These are phyloP conservation scores for Paecilomyces dactylethromorphus DNA, from an alignment of 2,329 filamentous ascomycete species.

Conservation along the genomic window DNA sequence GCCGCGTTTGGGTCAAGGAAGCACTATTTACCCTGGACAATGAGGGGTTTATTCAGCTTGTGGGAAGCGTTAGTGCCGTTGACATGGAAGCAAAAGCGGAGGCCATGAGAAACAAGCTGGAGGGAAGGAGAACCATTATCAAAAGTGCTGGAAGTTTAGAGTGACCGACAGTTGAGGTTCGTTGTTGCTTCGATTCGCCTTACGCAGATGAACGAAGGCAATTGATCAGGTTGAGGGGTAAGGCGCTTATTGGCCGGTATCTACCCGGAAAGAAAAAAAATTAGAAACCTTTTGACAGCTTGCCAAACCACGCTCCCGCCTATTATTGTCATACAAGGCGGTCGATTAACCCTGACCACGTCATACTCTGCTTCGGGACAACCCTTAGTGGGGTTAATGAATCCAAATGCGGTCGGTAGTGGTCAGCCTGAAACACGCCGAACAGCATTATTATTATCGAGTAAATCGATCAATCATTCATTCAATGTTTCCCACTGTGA, in stretches of 20 bases:
- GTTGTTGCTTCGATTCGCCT: background rate
- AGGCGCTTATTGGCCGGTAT: background rate
- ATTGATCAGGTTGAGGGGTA: background rate
- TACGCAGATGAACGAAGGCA: background rate
- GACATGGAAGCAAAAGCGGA: slow-evolving; percentile 11
- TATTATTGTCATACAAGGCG: background rate
- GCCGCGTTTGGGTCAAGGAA: slow-evolving; percentile 18
- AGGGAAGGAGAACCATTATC: slow-evolving; percentile 5
- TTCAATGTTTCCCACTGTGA: background rate
- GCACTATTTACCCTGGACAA: slow-evolving; percentile 17
- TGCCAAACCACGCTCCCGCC: background rate
- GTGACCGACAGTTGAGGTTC: background rate
- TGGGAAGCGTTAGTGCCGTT: slow-evolving; percentile 7
- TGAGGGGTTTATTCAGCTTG: slow-evolving; percentile 15
- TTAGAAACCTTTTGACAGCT: background rate
- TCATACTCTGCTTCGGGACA: background rate
- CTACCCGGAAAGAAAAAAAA: background rate
- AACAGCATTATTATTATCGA: background rate
- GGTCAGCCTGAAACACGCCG: background rate
- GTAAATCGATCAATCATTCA: background rate
- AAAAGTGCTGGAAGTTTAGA: slow-evolving; percentile 2
- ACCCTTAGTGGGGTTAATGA: background rate
- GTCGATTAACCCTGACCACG: background rate
- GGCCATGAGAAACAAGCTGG: slow-evolving; percentile 1
- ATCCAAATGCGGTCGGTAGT: background rate